These are phyloP conservation scores for Salinomyces thailandicus DNA, from an alignment of 2,329 filamentous ascomycete genomes.

Conservation along the genomic window DNA sequence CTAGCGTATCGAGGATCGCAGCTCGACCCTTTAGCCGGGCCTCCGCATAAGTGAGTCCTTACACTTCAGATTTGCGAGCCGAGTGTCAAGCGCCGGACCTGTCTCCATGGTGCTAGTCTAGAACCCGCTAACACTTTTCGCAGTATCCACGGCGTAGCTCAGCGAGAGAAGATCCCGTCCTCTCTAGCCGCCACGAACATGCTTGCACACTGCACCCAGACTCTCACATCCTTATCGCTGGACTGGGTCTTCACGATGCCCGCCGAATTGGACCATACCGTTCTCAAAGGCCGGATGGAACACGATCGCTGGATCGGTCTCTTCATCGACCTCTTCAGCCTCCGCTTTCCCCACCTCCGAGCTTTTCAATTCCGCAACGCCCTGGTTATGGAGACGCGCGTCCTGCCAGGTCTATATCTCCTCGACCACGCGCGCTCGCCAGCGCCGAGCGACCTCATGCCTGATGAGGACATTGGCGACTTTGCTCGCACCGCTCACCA, in stretches of 20 bases:
- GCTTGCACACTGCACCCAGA: conserved; percentile 13
- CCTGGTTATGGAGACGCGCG: conserved; percentile 26
- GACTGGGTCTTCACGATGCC: conserved; percentile 25
- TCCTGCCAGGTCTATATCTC: conserved; percentile 30
- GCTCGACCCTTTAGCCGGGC: conserved; percentile 8
- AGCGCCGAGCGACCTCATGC: background rate
- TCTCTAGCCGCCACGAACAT: conserved; percentile 11
- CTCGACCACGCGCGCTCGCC: conserved; percentile 13
- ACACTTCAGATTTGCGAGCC: no score
- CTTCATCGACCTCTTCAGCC: conserved; percentile 22
- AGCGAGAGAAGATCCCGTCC: conserved; percentile 16
- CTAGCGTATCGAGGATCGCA: conserved; percentile 12
- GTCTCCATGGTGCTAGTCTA: no score
- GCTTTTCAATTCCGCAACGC: conserved; percentile 39
- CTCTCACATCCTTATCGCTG: conserved; percentile 26
- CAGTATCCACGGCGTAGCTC: no score
- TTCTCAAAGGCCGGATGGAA: background rate
- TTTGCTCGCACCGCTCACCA: background rate
- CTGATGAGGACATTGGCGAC: background rate
- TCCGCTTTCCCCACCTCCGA: conserved; percentile 34
- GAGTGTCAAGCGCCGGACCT: no score
- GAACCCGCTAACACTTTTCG: no score
- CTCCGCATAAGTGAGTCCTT: no score
- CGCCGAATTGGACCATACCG: conserved; percentile 1
- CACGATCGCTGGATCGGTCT: conserved; percentile 13